Percentiles rank a stretch among this genome's conserved stretches.
Conservation (phyloP, 2,329 filamentous ascomycete genomes). For the Pseudogymnoascus verrucosus region DNA sequence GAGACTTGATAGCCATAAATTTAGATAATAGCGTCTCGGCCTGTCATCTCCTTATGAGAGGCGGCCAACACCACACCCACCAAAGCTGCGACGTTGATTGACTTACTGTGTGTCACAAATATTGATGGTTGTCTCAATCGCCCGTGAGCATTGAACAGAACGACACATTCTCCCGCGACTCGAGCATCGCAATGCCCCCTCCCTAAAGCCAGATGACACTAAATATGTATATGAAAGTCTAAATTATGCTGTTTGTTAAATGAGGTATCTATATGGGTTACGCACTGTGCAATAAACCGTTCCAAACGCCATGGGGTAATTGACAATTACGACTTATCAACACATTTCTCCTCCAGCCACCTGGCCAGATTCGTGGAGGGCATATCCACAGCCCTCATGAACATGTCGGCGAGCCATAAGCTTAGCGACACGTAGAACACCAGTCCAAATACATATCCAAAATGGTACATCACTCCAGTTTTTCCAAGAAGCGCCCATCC, state of each 20-base stretch:
- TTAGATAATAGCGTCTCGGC: not conserved
- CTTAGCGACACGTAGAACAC: not conserved
- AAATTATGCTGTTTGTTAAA: not conserved
- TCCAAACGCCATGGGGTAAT: not conserved
- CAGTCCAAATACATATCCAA: constrained; percentile 1
- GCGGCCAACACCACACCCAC: no score
- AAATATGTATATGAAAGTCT: constrained; percentile 3
- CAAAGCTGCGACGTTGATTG: not conserved
- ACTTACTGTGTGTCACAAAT: not conserved
- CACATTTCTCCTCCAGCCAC: constrained; percentile 7
- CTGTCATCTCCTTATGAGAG: not conserved
- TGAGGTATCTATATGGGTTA: constrained; percentile 2
- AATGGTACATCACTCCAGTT: not conserved
- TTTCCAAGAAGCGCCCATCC: not conserved
- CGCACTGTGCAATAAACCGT: not conserved
- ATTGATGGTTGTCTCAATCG: not conserved
- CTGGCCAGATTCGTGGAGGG: not conserved
- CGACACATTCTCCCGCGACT: not conserved
- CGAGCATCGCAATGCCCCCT: not conserved
- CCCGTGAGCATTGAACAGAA: not conserved
- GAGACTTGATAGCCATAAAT: not conserved
- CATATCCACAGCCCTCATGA: constrained; percentile 7
- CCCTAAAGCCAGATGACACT: not conserved
- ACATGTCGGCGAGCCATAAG: constrained; percentile 5
- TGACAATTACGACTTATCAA: not conserved